These are phyloP conservation scores for Colletotrichum acutatum DNA, from an alignment of 2,329 filamentous ascomycete species.

Conservation along the genomic window DNA sequence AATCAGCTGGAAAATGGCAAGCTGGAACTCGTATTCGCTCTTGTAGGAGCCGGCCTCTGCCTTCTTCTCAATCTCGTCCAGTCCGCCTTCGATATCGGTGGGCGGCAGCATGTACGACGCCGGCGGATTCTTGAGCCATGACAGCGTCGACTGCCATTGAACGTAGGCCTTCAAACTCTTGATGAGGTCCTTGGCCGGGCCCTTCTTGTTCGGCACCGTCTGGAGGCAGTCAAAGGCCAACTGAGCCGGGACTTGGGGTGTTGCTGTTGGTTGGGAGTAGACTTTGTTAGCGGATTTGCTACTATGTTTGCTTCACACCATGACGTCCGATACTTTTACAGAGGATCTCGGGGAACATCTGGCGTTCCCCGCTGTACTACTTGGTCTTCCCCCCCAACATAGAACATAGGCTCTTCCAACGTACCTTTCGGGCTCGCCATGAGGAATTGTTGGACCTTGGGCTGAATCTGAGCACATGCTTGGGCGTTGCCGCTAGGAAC, in stretches of 20 bases:
- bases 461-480: slow-evolving; percentile 24
- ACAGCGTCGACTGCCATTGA: slow-evolving; percentile 60
- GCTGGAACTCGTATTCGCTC: slow-evolving; percentile 66
- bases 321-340: not conserved
- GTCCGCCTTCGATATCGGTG: slow-evolving; percentile 57
- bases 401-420: not conserved
- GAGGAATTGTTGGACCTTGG: not conserved
- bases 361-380: not conserved
- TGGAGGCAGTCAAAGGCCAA: slow-evolving; percentile 51
- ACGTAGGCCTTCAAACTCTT: slow-evolving; percentile 53
- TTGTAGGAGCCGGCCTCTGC: slow-evolving; percentile 54
- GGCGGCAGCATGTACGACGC: slow-evolving; percentile 59
- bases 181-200: slow-evolving; percentile 48
- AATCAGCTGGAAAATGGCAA: slow-evolving; percentile 61
- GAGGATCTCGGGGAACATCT: not conserved
- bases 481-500: not conserved
- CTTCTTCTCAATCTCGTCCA: slow-evolving; percentile 57
- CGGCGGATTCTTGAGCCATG: slow-evolving; percentile 63
- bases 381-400: not conserved
- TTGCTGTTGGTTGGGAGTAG: slow-evolving; percentile 38
- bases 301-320: not conserved
- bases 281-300: not conserved
- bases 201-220: slow-evolving; percentile 50
- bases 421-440: slow-evolving; percentile 28
- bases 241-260: slow-evolving; percentile 47